Evolutionary conservation across 2,329 filamentous ascomycete genomes (phyloP).

Genomic region (Aspergillus fructus): DNA sequence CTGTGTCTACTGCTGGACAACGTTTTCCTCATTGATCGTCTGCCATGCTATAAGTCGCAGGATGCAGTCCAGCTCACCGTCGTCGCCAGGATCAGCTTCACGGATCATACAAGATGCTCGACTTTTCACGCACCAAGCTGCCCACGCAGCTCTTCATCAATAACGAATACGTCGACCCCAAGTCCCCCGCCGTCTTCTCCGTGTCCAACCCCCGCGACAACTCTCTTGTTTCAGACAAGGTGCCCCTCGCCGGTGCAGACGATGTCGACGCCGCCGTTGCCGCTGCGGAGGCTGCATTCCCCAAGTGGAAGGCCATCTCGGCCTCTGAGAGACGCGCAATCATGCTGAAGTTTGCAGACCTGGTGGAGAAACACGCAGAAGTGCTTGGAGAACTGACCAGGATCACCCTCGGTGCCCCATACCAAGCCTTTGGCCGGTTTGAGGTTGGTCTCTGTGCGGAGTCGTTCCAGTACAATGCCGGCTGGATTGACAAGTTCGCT

Average conservation of each 20-base stretch:
- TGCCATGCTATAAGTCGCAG: too few species aligned
- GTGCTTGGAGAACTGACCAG: constrained; percentile 43
- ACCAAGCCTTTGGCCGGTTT: constrained; percentile 42
- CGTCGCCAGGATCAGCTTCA: too few species aligned
- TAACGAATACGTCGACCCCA: constrained; percentile 6
- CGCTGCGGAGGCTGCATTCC: constrained; percentile 50
- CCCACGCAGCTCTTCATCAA: constrained; percentile 11
- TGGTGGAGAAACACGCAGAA: constrained; percentile 41
- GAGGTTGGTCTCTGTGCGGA: constrained; percentile 35
- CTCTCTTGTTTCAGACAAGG: constrained; percentile 50
- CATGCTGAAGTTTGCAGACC: constrained; percentile 46
- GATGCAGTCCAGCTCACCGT: too few species aligned
- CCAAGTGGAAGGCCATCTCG: constrained; percentile 40
- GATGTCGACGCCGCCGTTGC: constrained; percentile 52
- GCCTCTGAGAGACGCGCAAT: constrained; percentile 40
- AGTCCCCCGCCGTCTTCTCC: not conserved
- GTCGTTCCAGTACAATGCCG: constrained; percentile 9
- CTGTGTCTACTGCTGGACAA: too few species aligned
- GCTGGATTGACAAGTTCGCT: constrained; percentile 17
- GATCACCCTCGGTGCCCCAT: constrained; percentile 49
- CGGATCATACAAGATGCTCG: not conserved
- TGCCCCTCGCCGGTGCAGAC: constrained; percentile 45
- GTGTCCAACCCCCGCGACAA: constrained; percentile 46
- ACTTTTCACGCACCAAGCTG: not conserved
- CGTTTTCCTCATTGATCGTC: too few species aligned